Evolutionary conservation across 768 basidiomycete genomes (phyloP).

Genomic region (Suillus lakei): DNA sequence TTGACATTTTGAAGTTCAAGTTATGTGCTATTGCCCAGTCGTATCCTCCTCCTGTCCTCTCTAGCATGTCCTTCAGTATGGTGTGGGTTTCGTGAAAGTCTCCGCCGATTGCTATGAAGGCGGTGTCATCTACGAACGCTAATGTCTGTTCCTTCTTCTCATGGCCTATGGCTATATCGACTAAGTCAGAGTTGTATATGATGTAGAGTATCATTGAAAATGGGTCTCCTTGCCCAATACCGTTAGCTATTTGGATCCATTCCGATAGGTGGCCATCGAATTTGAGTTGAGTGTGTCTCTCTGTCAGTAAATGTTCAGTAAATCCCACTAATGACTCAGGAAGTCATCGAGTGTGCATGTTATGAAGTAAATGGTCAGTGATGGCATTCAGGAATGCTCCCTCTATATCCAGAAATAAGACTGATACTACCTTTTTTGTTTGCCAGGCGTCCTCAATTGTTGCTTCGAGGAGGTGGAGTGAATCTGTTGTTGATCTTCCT

Average conservation of each 20-base stretch:
- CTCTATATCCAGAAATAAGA: constrained; percentile 16
- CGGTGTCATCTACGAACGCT: too few species aligned
- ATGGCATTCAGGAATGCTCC: constrained; percentile 47
- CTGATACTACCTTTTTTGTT: constrained; percentile 34
- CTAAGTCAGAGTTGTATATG: too few species aligned
- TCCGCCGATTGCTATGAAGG: too few species aligned
- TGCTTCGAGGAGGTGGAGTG: constrained; percentile 35
- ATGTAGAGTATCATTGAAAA: too few species aligned
- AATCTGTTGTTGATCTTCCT: constrained; percentile 31
- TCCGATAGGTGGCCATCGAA: too few species aligned
- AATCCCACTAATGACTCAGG: background rate
- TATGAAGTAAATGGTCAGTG: constrained; percentile 32
- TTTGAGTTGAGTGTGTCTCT: background rate
- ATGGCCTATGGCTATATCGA: too few species aligned
- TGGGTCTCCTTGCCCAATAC: too few species aligned
- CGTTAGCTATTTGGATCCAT: too few species aligned
- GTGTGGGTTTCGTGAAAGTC: too few species aligned
- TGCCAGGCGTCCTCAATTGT: constrained; percentile 44
- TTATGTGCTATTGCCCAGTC: constrained; percentile 26
- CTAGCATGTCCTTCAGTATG: constrained; percentile 32
- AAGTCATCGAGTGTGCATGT: constrained; percentile 21
- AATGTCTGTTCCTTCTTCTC: too few species aligned
- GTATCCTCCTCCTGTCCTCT: constrained; percentile 13
- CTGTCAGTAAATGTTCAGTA: background rate
- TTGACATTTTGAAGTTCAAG: constrained; percentile 24